phyloP scores from a whole-genome alignment of 225 moss, liverwort and hornwort species.

The Climacium dendroides region DNA sequence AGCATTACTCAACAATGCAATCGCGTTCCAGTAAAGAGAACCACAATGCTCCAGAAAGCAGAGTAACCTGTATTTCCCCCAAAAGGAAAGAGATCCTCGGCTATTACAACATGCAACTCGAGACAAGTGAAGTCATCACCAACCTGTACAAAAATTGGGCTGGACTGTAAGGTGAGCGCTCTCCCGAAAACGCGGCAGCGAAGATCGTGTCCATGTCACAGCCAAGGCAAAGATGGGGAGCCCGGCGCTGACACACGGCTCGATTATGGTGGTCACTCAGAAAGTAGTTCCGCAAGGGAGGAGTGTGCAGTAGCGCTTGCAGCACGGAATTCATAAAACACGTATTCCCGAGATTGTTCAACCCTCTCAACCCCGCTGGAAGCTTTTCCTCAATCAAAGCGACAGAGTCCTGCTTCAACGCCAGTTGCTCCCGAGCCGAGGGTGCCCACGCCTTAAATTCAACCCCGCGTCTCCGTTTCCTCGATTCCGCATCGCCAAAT shows the following conservation, averaged over 20 bases:
- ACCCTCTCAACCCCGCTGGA: constrained; percentile 60
- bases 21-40: not conserved
- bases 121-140: not conserved
- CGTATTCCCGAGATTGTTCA: constrained; percentile 81
- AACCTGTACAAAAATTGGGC: constrained; percentile 86
- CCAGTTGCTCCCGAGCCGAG: constrained; percentile 18
- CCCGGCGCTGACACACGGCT: constrained; percentile 58
- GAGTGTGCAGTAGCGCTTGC: constrained; percentile 78
- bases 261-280: constrained; percentile 83
- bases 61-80: not conserved
- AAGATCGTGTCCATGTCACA: constrained; percentile 95
- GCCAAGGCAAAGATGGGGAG: constrained; percentile 72
- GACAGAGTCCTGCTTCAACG: constrained; percentile 49
- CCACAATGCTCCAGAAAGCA: not conserved
- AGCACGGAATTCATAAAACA: constrained; percentile 95
- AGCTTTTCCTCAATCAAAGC: constrained; percentile 38
- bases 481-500: not conserved
- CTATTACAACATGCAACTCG: not conserved
- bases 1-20: not conserved
- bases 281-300: constrained; percentile 79
- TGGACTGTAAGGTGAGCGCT: constrained; percentile 79
- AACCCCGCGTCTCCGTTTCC: constrained; percentile 37
- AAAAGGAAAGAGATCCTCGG: not conserved
- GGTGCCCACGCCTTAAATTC: constrained; percentile 60
- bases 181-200: constrained; percentile 77